Base-by-base conservation (phyloP, 2,329 filamentous ascomycete species). In the Chalara sp. region DNA sequence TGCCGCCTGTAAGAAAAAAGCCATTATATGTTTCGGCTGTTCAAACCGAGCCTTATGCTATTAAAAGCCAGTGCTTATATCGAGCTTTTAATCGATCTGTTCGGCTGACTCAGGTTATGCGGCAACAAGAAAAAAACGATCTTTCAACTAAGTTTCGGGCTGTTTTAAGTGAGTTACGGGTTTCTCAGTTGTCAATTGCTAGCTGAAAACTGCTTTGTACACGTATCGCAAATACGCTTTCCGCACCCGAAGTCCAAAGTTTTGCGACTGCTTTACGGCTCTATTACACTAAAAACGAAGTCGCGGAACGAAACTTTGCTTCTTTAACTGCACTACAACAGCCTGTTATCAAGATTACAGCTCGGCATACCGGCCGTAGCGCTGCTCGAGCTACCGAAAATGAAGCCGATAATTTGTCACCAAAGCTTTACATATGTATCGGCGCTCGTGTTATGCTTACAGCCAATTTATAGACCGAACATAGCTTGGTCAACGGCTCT, bases 111-210 rank as follows among this genome's bases (percentile, higher is more conserved):
- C 31, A 49, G 50, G 32, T 54, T 44, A 54, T 54, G 42, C 48
- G 45, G 6, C 46, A 49, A 44, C 47, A 55, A 33, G 53, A 32
- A 39, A 52, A 52, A 39, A 46, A 49, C 40, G 39, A 52, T 40
- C n/a, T 46, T 6, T 39, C 51, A 32, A 35, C 41, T 11, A 45
- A 32, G 32, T 54, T 54, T 31, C 50, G 44, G 31, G 6, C 32
- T 10, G 46, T 47, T 31, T 32, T 55, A 21, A 33, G 31, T 32
- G 47, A 47, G 33, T 35, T 55, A 41, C 39, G 44, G 42, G 35
- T 40, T 7, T 46, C 28, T 4, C 21, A 28, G 33, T 32, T 55
- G 29, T 52, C 37, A 3, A 5, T 39, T 32, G 30, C 21, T 28
- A 49, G 46, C 39, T 52, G 39, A 49, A 28, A 49, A 28, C 35